These are phyloP conservation scores for Lipomyces chichibuensis DNA, from an alignment of 805 yeast species.

Conservation along the genomic window DNA sequence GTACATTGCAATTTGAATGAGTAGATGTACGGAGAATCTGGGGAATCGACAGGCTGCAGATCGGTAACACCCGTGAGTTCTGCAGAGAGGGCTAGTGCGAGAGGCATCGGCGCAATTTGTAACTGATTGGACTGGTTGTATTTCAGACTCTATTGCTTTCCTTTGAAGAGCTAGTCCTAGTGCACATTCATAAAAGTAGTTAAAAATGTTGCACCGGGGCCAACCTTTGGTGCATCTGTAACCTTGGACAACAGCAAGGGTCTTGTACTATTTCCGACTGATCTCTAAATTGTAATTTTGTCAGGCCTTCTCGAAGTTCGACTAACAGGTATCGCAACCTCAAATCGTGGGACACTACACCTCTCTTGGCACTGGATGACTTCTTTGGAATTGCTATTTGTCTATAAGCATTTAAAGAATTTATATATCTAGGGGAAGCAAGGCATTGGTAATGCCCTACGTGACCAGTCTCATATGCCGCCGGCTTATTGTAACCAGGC, in stretches of 20 bases:
- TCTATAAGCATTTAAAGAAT: background rate
- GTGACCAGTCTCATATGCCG: background rate
- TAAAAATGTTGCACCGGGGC: background rate
- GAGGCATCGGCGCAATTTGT: constrained; percentile 24
- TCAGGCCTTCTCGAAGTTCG: background rate
- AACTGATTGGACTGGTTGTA: background rate
- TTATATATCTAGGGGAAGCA: background rate
- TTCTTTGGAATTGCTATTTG: background rate
- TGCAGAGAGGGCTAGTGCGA: constrained; percentile 43
- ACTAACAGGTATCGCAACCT: background rate
- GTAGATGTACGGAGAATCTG: constrained; percentile 68
- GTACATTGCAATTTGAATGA: constrained; percentile 67
- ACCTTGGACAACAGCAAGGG: background rate
- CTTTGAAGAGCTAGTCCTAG: background rate
- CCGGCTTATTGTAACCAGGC: background rate
- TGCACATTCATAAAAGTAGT: too few species aligned
- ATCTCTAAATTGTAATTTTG: background rate
- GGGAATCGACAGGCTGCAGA: constrained; percentile 63
- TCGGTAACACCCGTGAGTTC: constrained; percentile 59
- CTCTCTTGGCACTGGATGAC: background rate
- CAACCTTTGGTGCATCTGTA: too few species aligned
- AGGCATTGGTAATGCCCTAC: constrained; percentile 4
- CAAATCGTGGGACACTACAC: background rate
- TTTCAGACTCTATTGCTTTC: background rate
- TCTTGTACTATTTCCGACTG: background rate